A percentile compares a stretch with the other conserved stretches of the same genome.
Evolutionary conservation across 129 eudicot genomes (phyloP).

Genomic region (Arctium lappa): DNA sequence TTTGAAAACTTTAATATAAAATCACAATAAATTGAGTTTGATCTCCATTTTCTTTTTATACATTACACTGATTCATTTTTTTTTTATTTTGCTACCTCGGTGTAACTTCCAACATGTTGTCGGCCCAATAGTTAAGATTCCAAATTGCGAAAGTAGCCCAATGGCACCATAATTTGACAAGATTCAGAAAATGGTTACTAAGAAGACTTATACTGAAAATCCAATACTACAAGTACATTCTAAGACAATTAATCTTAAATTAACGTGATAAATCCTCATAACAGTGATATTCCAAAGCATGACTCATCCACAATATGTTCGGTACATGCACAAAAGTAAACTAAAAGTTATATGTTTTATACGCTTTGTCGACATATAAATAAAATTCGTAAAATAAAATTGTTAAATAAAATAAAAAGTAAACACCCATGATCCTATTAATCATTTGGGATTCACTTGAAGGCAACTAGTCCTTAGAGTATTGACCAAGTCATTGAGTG

Average conservation of each 20-base stretch:
- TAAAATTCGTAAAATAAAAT: not conserved
- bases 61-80: too few species aligned
- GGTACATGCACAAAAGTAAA: too few species aligned
- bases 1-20: too few species aligned
- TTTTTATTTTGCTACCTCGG: too few species aligned
- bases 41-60: too few species aligned
- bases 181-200: not conserved
- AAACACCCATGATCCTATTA: not conserved
- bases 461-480: slow-evolving; percentile 18
- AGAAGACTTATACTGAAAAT: not conserved
- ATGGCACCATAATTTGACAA: not conserved
- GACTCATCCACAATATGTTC: not conserved
- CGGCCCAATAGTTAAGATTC: too few species aligned
- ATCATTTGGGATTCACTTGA: slow-evolving; percentile 34
- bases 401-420: not conserved
- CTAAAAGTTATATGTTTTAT: not conserved
- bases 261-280: too few species aligned
- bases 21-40: too few species aligned
- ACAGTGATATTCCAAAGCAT: not conserved
- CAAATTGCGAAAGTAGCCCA: too few species aligned
- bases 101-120: too few species aligned
- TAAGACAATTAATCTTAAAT: not conserved
- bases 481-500: slow-evolving; percentile 44
- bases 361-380: not conserved
- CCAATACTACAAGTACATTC: not conserved